Evolutionary conservation across 169 alveolate genomes (phyloP), one percentile per base, ranked within the genome.

Genomic region (Plasmodium gonderi): DNA sequence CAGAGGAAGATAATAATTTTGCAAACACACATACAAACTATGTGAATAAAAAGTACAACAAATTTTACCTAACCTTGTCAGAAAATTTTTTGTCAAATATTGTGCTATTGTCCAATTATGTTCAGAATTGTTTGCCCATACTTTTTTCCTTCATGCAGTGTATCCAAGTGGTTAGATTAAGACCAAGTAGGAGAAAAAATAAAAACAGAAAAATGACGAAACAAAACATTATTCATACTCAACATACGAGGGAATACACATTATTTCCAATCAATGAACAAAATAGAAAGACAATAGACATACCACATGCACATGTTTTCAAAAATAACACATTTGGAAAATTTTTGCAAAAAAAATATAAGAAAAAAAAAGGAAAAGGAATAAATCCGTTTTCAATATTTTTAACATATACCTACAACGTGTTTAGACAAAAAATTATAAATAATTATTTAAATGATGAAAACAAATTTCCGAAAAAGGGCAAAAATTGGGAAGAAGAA

Each of bases 51-150:
- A 87, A 75, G 38, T 87, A 75, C 45, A 64, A 87, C 26, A 75
- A 74, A 8, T 75, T n/a, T 51, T 36, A 33, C 33, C 69, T 74
- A 33, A n/a, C 29, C 20, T 29, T 78, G 33, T 47, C 94, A 64
- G 90, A 64, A 64, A 78, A 77, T 45, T 67, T 77, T 64, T 79
- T 90, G 64, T 90, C 94, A 0, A 90, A 90, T 49, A 72, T 90
- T 77, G 80, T 90, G 38, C 91, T 90, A 9, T 42, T 90, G 42
- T 77, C 90, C 11, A 67, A 42, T 26, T 90, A 78, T 78, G 77
- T 90, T 2, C 91, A 90, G 40, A 90, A 64, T 38, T 78, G 82
- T 44, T 47, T 90, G 23, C 94, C 94, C 29, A 7, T 90, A 6
- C 76, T 90, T 7, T 90, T 79, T 78, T 90, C 83, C 38, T 31